A percentile compares a stretch with the other conserved stretches of the same genome.
Conservation (phyloP, 2,329 filamentous ascomycete genomes). For the Zymoseptoria crescenta region DNA sequence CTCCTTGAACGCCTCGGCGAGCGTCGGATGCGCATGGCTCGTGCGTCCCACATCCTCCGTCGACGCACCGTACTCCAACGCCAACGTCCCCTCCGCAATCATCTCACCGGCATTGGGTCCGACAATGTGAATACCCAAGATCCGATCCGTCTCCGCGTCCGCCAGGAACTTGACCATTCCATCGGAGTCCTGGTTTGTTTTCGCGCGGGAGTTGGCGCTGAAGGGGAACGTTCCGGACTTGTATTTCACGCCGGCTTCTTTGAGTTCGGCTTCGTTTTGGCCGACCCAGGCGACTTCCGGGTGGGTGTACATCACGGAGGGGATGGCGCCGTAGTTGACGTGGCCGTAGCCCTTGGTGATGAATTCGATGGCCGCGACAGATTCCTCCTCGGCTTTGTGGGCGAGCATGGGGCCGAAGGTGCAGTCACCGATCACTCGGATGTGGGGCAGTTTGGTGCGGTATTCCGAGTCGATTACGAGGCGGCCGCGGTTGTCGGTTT, state of each 20-base stretch:
- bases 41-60: conserved; percentile 92
- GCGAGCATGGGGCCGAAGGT: conserved; percentile 95
- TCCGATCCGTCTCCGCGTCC: conserved; percentile 91
- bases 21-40: conserved; percentile 91
- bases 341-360: conserved; percentile 97
- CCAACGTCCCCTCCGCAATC: conserved; percentile 95
- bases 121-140: conserved; percentile 93
- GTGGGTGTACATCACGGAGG: conserved; percentile 98
- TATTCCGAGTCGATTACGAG: conserved; percentile 98
- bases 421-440: conserved; percentile 90
- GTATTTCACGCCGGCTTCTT: conserved; percentile 84
- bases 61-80: conserved; percentile 91
- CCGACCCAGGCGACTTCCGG: conserved; percentile 98
- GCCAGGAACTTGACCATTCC: conserved; percentile 96
- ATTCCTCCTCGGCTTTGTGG: conserved; percentile 99
- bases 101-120: conserved; percentile 96
- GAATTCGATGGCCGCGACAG: conserved; percentile 87
- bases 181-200: conserved; percentile 96
- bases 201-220: conserved; percentile 94
- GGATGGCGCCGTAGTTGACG: conserved; percentile 97
- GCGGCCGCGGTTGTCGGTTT: conserved; percentile 86
- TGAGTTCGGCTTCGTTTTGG: conserved; percentile 93
- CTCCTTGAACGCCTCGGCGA: conserved; percentile 98
- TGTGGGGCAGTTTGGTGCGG: conserved; percentile 94
- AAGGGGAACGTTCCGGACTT: conserved; percentile 92